These are phyloP conservation scores for Dalbergia cochinchinensis DNA, from an alignment of 306 rosid species.

Conservation along the genomic window DNA sequence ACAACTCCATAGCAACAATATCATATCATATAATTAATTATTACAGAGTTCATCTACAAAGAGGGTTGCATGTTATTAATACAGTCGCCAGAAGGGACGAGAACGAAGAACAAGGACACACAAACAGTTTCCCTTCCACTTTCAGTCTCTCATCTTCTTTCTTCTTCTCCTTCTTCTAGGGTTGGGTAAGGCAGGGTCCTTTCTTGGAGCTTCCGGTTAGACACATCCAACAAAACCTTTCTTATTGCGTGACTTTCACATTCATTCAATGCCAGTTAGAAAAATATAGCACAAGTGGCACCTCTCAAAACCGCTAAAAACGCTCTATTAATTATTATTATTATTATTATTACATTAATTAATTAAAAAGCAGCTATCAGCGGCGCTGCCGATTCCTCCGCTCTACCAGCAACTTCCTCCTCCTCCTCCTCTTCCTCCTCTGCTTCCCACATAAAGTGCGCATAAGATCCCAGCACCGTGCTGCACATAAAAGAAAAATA, in stretches of 20 bases:
- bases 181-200: neutral
- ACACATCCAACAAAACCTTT: slow-evolving; percentile 20
- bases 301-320: slow-evolving; percentile 5
- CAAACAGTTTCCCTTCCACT: neutral
- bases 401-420: slow-evolving; percentile 4
- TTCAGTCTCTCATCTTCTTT: slow-evolving; percentile 23
- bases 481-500: slow-evolving; percentile 43
- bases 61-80: slow-evolving; percentile 2
- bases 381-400: slow-evolving; percentile 32
- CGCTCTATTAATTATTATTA: too few species aligned
- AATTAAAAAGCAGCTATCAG: slow-evolving; percentile 55
- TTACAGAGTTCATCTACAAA: slow-evolving; percentile 13
- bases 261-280: slow-evolving; percentile 38
- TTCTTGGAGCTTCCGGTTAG: slow-evolving; percentile 38
- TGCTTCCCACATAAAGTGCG: slow-evolving; percentile 78
- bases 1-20: neutral
- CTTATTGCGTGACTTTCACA: slow-evolving; percentile 8
- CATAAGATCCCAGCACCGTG: slow-evolving; percentile 75
- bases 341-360: too few species aligned
- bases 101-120: slow-evolving; percentile 26
- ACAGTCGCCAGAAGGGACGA: slow-evolving; percentile 12
- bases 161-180: slow-evolving; percentile 23
- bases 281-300: slow-evolving; percentile 17
- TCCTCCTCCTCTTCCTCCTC: slow-evolving; percentile 60
- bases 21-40: neutral